Evolutionary conservation across 345 rosid species (phyloP).

Genomic region (Turritis glabra): DNA sequence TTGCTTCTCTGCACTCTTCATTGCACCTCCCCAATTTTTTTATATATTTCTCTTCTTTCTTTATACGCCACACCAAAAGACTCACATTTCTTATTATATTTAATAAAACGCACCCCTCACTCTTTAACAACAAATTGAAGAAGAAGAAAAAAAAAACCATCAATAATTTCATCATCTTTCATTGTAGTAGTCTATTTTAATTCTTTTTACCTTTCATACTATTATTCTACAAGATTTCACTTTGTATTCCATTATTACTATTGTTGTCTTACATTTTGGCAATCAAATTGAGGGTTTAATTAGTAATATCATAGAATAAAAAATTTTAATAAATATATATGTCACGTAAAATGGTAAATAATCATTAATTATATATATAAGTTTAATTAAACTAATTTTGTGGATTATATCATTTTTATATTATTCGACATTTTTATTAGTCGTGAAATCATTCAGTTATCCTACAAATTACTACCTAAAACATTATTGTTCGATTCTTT

Average conservation of each 20-base stretch:
- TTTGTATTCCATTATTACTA: background rate
- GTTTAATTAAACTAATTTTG: background rate
- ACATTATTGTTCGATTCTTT: background rate
- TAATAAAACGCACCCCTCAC: background rate
- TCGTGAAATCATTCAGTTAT: background rate
- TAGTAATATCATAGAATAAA: background rate
- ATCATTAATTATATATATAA: background rate
- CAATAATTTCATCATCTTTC: background rate
- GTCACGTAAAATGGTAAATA: background rate
- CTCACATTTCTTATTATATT: background rate
- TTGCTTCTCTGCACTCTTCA: constrained; percentile 33
- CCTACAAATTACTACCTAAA: background rate
- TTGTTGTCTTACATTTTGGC: no score
- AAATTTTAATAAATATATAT: no score
- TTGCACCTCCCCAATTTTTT: background rate
- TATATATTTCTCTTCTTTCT: background rate
- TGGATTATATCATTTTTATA: background rate
- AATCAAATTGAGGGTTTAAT: background rate
- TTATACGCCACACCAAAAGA: constrained; percentile 5
- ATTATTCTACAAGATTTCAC: background rate
- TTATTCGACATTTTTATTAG: background rate
- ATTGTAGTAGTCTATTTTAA: background rate
- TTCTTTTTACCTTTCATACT: background rate
- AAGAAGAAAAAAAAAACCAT: background rate
- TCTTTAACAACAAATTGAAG: background rate